A percentile compares a stretch with the other conserved stretches of the same genome.
Conservation (phyloP, 2,329 filamentous ascomycete genomes). For the Neofusicoccum sp. region DNA sequence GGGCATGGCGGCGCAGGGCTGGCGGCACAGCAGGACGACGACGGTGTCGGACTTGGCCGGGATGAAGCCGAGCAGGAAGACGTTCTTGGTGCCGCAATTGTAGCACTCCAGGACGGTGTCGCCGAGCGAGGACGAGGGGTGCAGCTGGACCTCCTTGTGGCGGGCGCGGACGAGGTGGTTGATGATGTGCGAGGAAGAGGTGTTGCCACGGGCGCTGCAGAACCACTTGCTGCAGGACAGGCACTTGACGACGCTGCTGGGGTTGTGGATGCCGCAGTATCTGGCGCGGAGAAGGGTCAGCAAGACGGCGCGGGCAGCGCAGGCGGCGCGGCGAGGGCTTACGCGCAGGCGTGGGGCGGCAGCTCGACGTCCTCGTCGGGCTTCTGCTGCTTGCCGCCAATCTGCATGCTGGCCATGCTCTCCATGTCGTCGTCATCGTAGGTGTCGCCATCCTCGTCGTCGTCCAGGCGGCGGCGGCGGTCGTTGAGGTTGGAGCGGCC, state of each 20-base stretch:
- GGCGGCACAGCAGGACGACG: slow-evolving; percentile 91
- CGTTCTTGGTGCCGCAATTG: slow-evolving; percentile 99
- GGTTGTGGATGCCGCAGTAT: slow-evolving; percentile 96
- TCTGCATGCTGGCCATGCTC: slow-evolving; percentile 75
- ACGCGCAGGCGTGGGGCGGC: slow-evolving; percentile 93
- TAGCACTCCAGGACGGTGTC: slow-evolving; percentile 98
- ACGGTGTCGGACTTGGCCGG: slow-evolving; percentile 98
- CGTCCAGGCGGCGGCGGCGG: slow-evolving; percentile 65
- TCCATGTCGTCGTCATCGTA: slow-evolving; percentile 73
- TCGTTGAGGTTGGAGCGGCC: slow-evolving; percentile 59
- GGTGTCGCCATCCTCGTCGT: slow-evolving; percentile 82
- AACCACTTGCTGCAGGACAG: slow-evolving; percentile 98
- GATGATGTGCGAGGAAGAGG: slow-evolving; percentile 95
- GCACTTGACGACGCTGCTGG: slow-evolving; percentile 93
- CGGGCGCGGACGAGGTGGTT: slow-evolving; percentile 96
- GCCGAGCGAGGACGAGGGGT: slow-evolving; percentile 86
- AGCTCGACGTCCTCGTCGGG: slow-evolving; percentile 79
- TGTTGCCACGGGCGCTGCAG: slow-evolving; percentile 94
- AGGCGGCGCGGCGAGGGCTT: slow-evolving; percentile 30
- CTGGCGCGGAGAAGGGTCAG: slow-evolving; percentile 45
- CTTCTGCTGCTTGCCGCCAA: slow-evolving; percentile 61
- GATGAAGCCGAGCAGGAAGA: slow-evolving; percentile 95
- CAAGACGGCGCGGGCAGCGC: slow-evolving; percentile 15
- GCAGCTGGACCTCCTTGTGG: slow-evolving; percentile 97
- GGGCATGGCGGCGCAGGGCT: slow-evolving; percentile 90